Percentiles rank a stretch among this genome's conserved stretches.
Evolutionary conservation across 495 filamentous ascomycete species (phyloP).

Genomic region (Sphaerosporella brunnea): DNA sequence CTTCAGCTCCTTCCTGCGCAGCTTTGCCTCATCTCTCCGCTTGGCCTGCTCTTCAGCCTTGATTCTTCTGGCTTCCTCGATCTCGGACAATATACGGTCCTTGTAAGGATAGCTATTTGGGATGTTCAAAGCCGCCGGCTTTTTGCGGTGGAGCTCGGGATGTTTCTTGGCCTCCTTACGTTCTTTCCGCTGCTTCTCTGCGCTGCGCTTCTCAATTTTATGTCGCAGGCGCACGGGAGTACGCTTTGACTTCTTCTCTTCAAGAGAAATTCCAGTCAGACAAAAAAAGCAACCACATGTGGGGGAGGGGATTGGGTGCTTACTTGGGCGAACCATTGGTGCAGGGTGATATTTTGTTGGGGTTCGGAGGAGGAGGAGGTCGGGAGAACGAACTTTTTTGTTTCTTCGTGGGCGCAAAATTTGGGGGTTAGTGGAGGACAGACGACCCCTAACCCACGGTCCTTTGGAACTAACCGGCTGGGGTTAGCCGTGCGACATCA

Average conservation of each 20-base stretch:
- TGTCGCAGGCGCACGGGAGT: constrained; percentile 70
- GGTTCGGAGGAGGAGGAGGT: too few relatives aligned
- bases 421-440: too few relatives aligned
- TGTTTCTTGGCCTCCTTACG: constrained; percentile 86
- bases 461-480: too few relatives aligned
- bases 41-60: constrained; percentile 64
- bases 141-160: constrained; percentile 84
- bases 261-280: constrained; percentile 7
- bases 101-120: constrained; percentile 97
- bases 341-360: background rate
- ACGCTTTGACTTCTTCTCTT: constrained; percentile 90
- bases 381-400: too few relatives aligned
- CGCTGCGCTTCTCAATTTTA: constrained; percentile 88
- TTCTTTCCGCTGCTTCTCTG: constrained; percentile 74
- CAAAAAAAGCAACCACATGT: background rate
- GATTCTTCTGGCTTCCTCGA: constrained; percentile 64
- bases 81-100: constrained; percentile 80
- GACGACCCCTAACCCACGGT: too few relatives aligned
- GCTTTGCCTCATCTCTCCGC: constrained; percentile 52
- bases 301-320: background rate
- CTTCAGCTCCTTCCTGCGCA: constrained; percentile 32
- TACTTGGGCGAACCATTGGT: constrained; percentile 7
- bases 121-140: constrained; percentile 54
- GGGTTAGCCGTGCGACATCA: too few relatives aligned
- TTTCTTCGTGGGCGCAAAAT: too few relatives aligned